phyloP scores from a whole-genome alignment of 352 stramenopile genomes.

The Chrysophaeum taylorii region DNA sequence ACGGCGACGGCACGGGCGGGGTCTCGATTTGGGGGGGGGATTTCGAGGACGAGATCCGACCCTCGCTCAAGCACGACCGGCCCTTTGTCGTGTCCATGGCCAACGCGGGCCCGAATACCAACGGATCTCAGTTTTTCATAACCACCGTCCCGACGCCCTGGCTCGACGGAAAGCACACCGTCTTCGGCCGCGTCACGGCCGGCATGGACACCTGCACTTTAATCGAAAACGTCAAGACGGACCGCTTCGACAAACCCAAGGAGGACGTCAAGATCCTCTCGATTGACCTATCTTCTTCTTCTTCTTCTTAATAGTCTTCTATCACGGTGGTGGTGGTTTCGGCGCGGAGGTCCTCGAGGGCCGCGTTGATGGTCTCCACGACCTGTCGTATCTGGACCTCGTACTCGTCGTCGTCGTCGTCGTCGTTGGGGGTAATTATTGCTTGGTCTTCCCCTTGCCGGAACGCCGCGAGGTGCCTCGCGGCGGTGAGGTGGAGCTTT shows the following conservation, averaged over 20 bases:
- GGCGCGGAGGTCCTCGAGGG: constrained; percentile 1
- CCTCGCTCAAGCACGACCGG: constrained; percentile 67
- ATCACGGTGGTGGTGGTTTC: no score
- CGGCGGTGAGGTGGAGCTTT: constrained; percentile 7
- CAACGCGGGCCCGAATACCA: constrained; percentile 80
- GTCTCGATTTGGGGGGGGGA: constrained; percentile 97
- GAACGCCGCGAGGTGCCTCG: neutral
- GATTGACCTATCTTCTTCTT: constrained; percentile 51
- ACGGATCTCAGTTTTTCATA: constrained; percentile 64
- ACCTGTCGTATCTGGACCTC: neutral
- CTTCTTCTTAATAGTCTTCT: no score
- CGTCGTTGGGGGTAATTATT: neutral
- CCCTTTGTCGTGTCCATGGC: constrained; percentile 87
- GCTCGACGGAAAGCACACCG: constrained; percentile 83
- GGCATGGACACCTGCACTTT: constrained; percentile 77
- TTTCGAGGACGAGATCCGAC: constrained; percentile 98
- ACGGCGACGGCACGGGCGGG: constrained; percentile 91
- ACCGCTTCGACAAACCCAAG: constrained; percentile 65
- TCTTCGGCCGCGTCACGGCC: constrained; percentile 74
- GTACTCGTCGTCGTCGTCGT: neutral
- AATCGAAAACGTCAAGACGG: constrained; percentile 60
- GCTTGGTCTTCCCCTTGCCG: no score
- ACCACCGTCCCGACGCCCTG: constrained; percentile 51
- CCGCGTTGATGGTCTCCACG: neutral
- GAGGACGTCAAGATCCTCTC: constrained; percentile 65